These are phyloP conservation scores for Gracilariopsis chorda DNA, from an alignment of 23 red algal genomes.

Conservation along the genomic window DNA sequence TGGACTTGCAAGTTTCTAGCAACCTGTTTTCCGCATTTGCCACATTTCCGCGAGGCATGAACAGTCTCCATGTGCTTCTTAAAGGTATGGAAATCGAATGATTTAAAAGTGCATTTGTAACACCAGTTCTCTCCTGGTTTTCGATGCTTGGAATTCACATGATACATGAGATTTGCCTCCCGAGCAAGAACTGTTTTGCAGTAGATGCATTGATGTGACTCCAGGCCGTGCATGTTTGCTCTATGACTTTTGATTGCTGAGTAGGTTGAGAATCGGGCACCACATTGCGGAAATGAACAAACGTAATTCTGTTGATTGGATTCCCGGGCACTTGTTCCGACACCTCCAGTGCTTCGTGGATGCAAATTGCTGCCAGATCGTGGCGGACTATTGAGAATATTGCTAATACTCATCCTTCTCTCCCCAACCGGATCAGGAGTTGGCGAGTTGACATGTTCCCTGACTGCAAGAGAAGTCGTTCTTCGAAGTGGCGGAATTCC, in stretches of 20 bases:
- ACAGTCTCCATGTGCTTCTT: background rate
- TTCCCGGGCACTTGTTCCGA: too few species aligned
- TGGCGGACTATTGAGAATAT: too few species aligned
- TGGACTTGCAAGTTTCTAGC: background rate
- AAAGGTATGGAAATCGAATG: background rate
- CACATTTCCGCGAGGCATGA: background rate
- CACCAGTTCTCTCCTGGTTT: background rate
- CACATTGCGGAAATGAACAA: background rate
- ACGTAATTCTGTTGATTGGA: too few species aligned
- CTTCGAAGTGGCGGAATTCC: too few species aligned
- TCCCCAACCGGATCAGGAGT: too few species aligned
- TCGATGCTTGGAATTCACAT: background rate
- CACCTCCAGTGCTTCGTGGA: too few species aligned
- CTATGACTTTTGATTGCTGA: conserved; percentile 8
- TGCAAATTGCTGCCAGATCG: too few species aligned
- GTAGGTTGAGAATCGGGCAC: background rate
- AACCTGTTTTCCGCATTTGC: background rate
- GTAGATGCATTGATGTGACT: conserved; percentile 18
- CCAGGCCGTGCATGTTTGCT: background rate
- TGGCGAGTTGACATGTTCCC: too few species aligned
- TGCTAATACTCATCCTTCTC: too few species aligned
- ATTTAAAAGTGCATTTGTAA: background rate
- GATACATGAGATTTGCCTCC: conserved; percentile 1
- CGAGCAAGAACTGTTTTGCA: conserved; percentile 21
- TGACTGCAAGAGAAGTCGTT: too few species aligned